Conservation (phyloP, 176 grass and related monocot species). For the Oryza meyeriana region DNA sequence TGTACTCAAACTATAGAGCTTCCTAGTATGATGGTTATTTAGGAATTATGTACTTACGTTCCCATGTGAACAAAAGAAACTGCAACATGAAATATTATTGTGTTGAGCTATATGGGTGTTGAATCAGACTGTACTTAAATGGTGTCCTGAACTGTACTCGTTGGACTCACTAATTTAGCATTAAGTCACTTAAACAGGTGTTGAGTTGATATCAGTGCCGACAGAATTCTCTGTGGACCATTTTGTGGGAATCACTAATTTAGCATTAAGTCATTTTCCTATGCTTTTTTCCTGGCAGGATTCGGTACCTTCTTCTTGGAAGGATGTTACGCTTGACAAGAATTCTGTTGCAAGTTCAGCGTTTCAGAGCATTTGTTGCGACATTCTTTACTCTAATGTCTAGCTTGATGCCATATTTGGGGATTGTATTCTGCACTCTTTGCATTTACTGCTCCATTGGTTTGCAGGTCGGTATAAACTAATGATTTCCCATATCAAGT, state of each 20-base stretch:
- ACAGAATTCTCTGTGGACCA: not conserved
- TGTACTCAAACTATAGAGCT: not conserved
- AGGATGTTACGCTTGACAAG: conserved; percentile 90
- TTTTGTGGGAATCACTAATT: conserved; percentile 7
- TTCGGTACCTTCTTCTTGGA: conserved; percentile 96
- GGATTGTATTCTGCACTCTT: conserved; percentile 84
- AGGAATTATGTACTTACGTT: not conserved
- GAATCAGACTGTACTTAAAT: conserved; percentile 6
- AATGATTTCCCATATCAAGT: conserved; percentile 2
- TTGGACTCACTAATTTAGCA: conserved; percentile 10
- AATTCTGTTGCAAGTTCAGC: conserved; percentile 79
- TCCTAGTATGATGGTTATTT: conserved; percentile 12
- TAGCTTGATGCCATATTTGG: conserved; percentile 95
- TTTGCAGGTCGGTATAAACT: conserved; percentile 66
- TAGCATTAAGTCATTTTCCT: conserved; percentile 11
- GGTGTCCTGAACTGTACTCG: not conserved
- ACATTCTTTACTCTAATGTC: conserved; percentile 93
- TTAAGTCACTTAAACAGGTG: not conserved
- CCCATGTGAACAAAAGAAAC: not conserved
- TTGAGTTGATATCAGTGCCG: not conserved
- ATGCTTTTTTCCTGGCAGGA: conserved; percentile 55
- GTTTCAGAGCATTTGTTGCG: conserved; percentile 89
- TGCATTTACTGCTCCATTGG: conserved; percentile 94
- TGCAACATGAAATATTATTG: not conserved
- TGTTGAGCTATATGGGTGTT: conserved; percentile 14